Evolutionary conservation across 176 grass and related monocot species (phyloP).

Genomic region (Triticum aestivum): IWGSC_CS_RefSeq_v2.1 NC_057795.1:272278505-272279004

Average conservation of each 20-base stretch:
- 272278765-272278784: background rate
- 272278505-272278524: constrained; percentile 43
- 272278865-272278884: background rate
- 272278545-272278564: constrained; percentile 28
- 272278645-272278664: background rate
- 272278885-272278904: background rate
- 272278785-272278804: background rate
- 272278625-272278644: constrained; percentile 16
- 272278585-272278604: constrained; percentile 21
- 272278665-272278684: constrained; percentile 38
- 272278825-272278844: background rate
- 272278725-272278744: background rate
- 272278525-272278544: constrained; percentile 42
- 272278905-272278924: background rate
- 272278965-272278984: constrained; percentile 13
- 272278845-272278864: too few relatives aligned
- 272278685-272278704: constrained; percentile 17
- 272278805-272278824: background rate
- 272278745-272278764: background rate
- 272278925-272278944: background rate
- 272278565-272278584: constrained; percentile 25
- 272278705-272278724: background rate
- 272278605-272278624: background rate
- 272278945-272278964: constrained; percentile 8
- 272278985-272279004: constrained; percentile 77